Percentiles rank a stretch among this genome's conserved stretches.
phyloP scores from a whole-genome alignment of 2,329 filamentous ascomycete genomes.

The Epichloe uncinata region DNA sequence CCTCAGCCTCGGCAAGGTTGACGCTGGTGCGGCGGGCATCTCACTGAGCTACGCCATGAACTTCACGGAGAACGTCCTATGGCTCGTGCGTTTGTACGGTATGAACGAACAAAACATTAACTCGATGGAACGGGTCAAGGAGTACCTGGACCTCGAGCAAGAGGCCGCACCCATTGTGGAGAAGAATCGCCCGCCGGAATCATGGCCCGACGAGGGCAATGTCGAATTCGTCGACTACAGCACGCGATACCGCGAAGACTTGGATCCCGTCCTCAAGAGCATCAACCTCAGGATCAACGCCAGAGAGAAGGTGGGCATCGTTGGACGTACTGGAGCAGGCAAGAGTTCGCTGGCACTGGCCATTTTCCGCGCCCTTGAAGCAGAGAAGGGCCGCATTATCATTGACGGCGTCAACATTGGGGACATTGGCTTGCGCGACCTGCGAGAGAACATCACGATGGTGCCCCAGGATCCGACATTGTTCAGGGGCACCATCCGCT shows the following conservation, averaged over 20 bases:
- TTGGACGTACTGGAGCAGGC: slow-evolving; percentile 87
- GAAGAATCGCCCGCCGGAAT: slow-evolving; percentile 59
- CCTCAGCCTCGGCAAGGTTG: slow-evolving; percentile 65
- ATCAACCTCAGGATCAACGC: slow-evolving; percentile 78
- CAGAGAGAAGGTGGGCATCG: slow-evolving; percentile 88
- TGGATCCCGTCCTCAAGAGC: slow-evolving; percentile 73
- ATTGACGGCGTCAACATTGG: slow-evolving; percentile 89
- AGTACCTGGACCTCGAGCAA: slow-evolving; percentile 92
- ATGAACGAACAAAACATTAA: slow-evolving; percentile 99
- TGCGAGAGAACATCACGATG: slow-evolving; percentile 90
- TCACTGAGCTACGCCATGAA: slow-evolving; percentile 92
- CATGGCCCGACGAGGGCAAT: slow-evolving; percentile 76
- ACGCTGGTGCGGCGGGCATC: slow-evolving; percentile 83
- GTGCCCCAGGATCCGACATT: slow-evolving; percentile 94
- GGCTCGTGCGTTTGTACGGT: slow-evolving; percentile 88
- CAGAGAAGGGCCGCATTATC: slow-evolving; percentile 75
- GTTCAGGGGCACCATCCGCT: slow-evolving; percentile 83
- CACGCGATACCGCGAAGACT: slow-evolving; percentile 75
- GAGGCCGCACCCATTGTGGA: slow-evolving; percentile 70
- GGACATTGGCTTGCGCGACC: slow-evolving; percentile 78
- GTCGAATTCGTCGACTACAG: slow-evolving; percentile 85
- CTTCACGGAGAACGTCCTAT: slow-evolving; percentile 92
- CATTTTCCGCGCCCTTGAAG: slow-evolving; percentile 85
- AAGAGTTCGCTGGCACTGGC: slow-evolving; percentile 93
- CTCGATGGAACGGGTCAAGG: slow-evolving; percentile 91